These are phyloP conservation scores for Calonectria naviculata DNA, from an alignment of 2,329 filamentous ascomycete genomes.

Conservation along the genomic window DNA sequence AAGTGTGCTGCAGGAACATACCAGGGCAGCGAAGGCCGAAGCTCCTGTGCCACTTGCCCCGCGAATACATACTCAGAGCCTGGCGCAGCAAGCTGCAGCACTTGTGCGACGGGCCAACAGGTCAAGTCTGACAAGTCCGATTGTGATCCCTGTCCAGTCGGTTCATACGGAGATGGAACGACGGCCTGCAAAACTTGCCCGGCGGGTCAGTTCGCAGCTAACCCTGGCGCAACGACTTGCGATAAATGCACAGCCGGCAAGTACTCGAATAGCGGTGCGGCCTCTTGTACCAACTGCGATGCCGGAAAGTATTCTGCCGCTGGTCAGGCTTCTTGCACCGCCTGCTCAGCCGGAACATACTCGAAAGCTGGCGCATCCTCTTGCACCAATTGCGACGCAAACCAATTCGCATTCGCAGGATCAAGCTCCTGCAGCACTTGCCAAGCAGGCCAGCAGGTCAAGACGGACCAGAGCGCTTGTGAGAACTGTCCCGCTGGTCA, in stretches of 20 bases:
- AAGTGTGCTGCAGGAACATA: no score
- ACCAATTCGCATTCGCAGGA: background rate
- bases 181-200: no score
- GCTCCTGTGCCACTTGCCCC: no score
- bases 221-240: background rate
- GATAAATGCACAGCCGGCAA: background rate
- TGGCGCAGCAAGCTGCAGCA: no score
- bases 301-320: background rate
- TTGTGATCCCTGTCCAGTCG: no score
- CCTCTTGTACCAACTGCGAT: background rate
- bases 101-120: no score
- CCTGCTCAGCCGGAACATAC: background rate
- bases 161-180: no score
- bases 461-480: background rate
- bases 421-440: background rate
- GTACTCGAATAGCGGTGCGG: background rate
- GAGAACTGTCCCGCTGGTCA: background rate
- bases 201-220: no score
- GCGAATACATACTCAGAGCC: no score
- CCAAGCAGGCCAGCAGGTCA: background rate
- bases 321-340: background rate
- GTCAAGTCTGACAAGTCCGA: no score
- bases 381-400: background rate
- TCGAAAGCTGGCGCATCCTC: background rate
- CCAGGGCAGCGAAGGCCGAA: no score